phyloP scores from a whole-genome alignment of 371 early-diverging fungal genomes.

The Rhizopus stolonifer region DNA sequence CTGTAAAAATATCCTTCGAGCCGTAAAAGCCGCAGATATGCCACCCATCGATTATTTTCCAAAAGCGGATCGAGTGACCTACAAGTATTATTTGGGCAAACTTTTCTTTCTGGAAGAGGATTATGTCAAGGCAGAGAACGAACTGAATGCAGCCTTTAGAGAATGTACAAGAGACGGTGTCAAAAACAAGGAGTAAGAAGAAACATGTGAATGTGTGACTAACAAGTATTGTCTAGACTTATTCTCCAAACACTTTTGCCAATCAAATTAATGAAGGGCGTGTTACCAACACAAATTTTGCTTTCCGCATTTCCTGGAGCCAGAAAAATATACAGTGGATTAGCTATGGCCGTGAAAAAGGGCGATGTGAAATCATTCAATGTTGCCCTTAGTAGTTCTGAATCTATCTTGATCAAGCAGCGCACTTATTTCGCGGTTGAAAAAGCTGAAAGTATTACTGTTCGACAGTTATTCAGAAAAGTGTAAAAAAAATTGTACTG shows the following conservation, averaged over 20 bases:
- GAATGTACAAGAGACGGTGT: constrained; percentile 54
- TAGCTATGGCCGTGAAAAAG: constrained; percentile 60
- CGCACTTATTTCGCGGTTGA: constrained; percentile 84
- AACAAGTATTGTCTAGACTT: constrained; percentile 34
- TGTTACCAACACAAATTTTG: constrained; percentile 58
- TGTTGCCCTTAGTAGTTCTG: constrained; percentile 45
- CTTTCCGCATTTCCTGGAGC: constrained; percentile 61
- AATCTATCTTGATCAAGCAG: constrained; percentile 56
- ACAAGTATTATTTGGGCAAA: constrained; percentile 81
- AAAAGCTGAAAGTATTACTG: constrained; percentile 64
- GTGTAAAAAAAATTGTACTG: constrained; percentile 51
- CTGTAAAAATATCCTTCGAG: constrained; percentile 81
- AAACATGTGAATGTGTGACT: neutral
- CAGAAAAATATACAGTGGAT: constrained; percentile 51
- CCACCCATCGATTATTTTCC: constrained; percentile 77
- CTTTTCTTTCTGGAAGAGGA: constrained; percentile 82
- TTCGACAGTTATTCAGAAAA: constrained; percentile 77
- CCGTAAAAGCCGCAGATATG: constrained; percentile 69
- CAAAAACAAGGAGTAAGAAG: constrained; percentile 58
- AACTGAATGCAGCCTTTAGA: constrained; percentile 67
- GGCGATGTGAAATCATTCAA: constrained; percentile 80
- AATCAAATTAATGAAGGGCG: constrained; percentile 63
- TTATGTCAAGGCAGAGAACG: constrained; percentile 70
- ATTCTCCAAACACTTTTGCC: constrained; percentile 81
- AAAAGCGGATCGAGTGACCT: constrained; percentile 82